Percentiles rank a stretch among this genome's conserved stretches.
These are phyloP conservation scores for Papiliotrema laurentii DNA, from an alignment of 1,284 basidiomycete species.

Conservation along the genomic window DNA sequence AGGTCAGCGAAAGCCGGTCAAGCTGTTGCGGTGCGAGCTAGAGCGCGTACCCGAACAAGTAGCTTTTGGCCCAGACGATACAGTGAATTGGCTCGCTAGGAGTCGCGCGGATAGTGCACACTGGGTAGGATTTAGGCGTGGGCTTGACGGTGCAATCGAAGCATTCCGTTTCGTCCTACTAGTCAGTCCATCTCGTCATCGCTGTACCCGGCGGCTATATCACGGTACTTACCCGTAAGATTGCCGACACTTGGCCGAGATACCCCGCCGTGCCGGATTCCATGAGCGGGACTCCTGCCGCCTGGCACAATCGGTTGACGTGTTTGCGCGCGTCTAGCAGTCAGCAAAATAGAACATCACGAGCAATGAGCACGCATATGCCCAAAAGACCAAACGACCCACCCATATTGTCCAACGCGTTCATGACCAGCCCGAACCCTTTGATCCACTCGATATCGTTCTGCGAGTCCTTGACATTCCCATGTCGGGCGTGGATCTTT, in stretches of 20 bases:
- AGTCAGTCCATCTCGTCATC: conserved; percentile 45
- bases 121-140: conserved; percentile 89
- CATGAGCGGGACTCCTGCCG: conserved; percentile 81
- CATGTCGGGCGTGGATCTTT: conserved; percentile 81
- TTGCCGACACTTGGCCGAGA: conserved; percentile 63
- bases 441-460: conserved; percentile 89
- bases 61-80: conserved; percentile 98
- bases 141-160: conserved; percentile 89
- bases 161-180: conserved; percentile 76
- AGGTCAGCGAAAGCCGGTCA: conserved; percentile 1
- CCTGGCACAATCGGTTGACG: conserved; percentile 96
- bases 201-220: too few relatives aligned
- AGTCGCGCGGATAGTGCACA: conserved; percentile 97
- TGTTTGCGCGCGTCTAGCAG: conserved; percentile 73
- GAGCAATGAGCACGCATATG: background rate
- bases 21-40: too few relatives aligned
- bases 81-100: conserved; percentile 97
- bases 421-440: conserved; percentile 86
- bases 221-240: conserved; percentile 49
- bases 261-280: conserved; percentile 98
- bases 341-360: background rate
- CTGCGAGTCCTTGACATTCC: conserved; percentile 89
- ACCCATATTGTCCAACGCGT: conserved; percentile 95
- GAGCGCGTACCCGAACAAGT: conserved; percentile 90
- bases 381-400: conserved; percentile 25